Evolutionary conservation across 768 basidiomycete species (phyloP).

Genomic region (Phaeotremella fagi): DNA sequence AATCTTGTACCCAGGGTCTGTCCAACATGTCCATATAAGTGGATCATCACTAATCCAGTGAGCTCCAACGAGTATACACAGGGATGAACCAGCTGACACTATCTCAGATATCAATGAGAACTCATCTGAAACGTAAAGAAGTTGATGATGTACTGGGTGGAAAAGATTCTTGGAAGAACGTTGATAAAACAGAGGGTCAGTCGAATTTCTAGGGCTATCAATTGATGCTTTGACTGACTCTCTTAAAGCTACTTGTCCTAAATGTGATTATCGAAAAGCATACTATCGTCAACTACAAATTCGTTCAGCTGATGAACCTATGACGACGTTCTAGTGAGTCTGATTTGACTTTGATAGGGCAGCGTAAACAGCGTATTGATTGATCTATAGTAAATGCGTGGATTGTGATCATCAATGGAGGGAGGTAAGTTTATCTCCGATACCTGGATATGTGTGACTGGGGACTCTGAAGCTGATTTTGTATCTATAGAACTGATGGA

Average conservation of each 20-base stretch:
- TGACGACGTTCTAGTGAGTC: slow-evolving; percentile 50
- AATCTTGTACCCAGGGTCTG: slow-evolving; percentile 45
- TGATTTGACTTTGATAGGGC: background rate
- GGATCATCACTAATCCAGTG: slow-evolving; percentile 80
- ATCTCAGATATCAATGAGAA: slow-evolving; percentile 83
- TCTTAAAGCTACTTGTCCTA: slow-evolving; percentile 56
- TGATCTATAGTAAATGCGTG: slow-evolving; percentile 39
- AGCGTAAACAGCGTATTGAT: background rate
- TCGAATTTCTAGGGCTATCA: background rate
- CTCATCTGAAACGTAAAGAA: slow-evolving; percentile 76
- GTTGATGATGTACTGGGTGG: slow-evolving; percentile 95
- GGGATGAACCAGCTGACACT: background rate
- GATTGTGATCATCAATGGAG: slow-evolving; percentile 46
- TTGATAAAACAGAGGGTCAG: slow-evolving; percentile 76
- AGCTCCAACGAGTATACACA: slow-evolving; percentile 10
- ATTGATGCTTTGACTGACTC: background rate
- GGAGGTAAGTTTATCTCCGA: slow-evolving; percentile 31
- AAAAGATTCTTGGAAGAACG: slow-evolving; percentile 88
- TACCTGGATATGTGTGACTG: too few relatives aligned
- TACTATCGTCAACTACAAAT: slow-evolving; percentile 98
- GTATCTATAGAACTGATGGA: slow-evolving; percentile 5
- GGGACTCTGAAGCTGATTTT: too few relatives aligned
- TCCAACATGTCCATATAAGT: slow-evolving; percentile 91
- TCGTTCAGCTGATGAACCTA: slow-evolving; percentile 55
- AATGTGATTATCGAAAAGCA: slow-evolving; percentile 78